Base-by-base conservation (phyloP, 768 basidiomycete species). In the Boletus tylopilopsis region DNA sequence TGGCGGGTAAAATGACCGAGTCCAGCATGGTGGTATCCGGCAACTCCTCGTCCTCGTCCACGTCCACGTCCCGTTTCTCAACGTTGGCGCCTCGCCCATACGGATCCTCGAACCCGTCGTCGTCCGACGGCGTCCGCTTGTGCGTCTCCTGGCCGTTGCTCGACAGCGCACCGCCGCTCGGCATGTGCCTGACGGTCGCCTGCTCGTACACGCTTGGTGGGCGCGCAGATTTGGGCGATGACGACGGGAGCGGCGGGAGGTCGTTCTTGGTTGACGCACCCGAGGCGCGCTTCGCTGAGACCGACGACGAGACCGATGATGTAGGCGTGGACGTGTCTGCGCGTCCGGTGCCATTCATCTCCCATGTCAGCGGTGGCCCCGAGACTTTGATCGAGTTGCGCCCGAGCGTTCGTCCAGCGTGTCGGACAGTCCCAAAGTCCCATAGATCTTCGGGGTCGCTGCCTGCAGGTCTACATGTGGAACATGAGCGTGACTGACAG, bases 351-450 rank as follows among this genome's bases (percentile, higher is more conserved):
- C 76, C 79, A 52, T 87, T 78, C 71, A 85, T 87, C 64, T 90
- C 87, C 85, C 87, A 88, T n/a, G 85, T 87, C 23, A 87, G 69
- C 19, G 83, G 80, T 15, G 84, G 84, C 1, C 85, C 85, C 34
- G 84, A 78, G 35, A 78, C 71, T 44, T 77, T 77, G 54, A 81
- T 69, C 48, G 78, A 77, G 58, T 76, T 79, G 27, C 84, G 78
- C n/a, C 89, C 89, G 39, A 90, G 76, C 15, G 90, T 90, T 18
- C 77, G 71, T 38, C 76, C 70, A 36, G 80, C 80, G 60, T 93
- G 85, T 49, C 90, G 87, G 39, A 98, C 87, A 8, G 95, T 98
- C 13, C 95, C 95, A 69, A 97, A 96, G 66, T 98, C 95, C 95
- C 95, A 98, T 29, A 97, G 72, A 55, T 94, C 92, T 45, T 90